Evolutionary conservation across 2,329 filamentous ascomycete genomes (phyloP).

Genomic region (Curvularia eragrostidis): DNA sequence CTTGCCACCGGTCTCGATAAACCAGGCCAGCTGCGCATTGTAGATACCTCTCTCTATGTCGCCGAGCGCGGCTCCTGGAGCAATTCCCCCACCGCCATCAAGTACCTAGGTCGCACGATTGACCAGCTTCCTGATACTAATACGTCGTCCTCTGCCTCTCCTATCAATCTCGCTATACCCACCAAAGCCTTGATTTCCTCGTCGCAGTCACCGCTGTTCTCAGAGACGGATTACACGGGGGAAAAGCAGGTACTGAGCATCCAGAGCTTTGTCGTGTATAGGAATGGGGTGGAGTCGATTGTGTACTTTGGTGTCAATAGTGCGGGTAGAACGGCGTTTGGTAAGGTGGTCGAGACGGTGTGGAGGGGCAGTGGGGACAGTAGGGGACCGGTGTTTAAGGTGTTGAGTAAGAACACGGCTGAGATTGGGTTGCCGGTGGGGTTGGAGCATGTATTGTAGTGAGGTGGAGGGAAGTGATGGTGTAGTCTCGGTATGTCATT

Average conservation of each 20-base stretch:
- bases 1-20: slow-evolving; percentile 13
- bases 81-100: slow-evolving; percentile 17
- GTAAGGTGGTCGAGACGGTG: slow-evolving; percentile 19
- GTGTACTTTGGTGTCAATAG: slow-evolving; percentile 19
- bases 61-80: slow-evolving; percentile 16
- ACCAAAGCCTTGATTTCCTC: slow-evolving; percentile 15
- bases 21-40: slow-evolving; percentile 20
- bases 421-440: slow-evolving; percentile 22
- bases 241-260: slow-evolving; percentile 18
- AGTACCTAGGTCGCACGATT: slow-evolving; percentile 7
- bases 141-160: background rate
- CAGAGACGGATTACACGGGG: slow-evolving; percentile 15
- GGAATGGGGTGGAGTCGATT: slow-evolving; percentile 2
- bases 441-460: slow-evolving; percentile 15
- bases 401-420: slow-evolving; percentile 12
- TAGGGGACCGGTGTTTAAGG: slow-evolving; percentile 9
- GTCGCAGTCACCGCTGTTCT: slow-evolving; percentile 16
- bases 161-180: background rate
- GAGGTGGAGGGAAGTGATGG: background rate
- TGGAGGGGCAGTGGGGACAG: slow-evolving; percentile 11
- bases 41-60: slow-evolving; percentile 12
- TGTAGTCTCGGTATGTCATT: background rate
- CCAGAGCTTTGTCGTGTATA: slow-evolving; percentile 17
- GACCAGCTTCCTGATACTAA: background rate
- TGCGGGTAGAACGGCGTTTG: slow-evolving; percentile 17